These are phyloP conservation scores for Lentinula novae-zelandiae DNA, from an alignment of 1,284 basidiomycete species.

Conservation along the genomic window DNA sequence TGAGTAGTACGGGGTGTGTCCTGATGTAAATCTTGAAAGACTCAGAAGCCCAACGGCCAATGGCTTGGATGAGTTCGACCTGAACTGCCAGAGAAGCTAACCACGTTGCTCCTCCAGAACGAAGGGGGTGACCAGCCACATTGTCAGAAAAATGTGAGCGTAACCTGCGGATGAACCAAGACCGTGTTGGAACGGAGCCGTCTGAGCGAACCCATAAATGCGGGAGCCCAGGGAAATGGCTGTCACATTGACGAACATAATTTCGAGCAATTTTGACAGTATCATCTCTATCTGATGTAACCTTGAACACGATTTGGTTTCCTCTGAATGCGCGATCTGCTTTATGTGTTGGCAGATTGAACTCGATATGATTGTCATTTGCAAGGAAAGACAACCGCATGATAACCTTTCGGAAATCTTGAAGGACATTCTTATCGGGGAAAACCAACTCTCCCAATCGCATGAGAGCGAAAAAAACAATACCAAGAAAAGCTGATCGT, in stretches of 20 bases:
- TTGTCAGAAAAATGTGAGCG: background rate
- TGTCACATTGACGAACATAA: background rate
- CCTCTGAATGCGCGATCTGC: background rate
- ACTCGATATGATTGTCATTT: background rate
- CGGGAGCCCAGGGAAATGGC: background rate
- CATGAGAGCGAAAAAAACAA: conserved; percentile 25
- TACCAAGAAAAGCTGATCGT: background rate
- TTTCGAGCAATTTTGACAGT: conserved; percentile 12
- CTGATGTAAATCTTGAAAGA: conserved; percentile 1
- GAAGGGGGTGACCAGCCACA: background rate
- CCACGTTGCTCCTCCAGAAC: conserved; percentile 20
- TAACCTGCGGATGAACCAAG: conserved; percentile 5
- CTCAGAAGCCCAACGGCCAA: background rate
- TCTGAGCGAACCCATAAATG: background rate
- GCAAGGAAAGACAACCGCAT: conserved; percentile 9
- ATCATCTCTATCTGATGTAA: conserved; percentile 14
- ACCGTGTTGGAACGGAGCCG: conserved; percentile 4
- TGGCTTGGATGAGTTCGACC: background rate
- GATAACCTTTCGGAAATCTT: conserved; percentile 21
- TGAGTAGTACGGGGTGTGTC: background rate
- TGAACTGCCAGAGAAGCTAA: conserved; percentile 17
- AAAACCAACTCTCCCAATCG: conserved; percentile 28
- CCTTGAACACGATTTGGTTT: background rate
- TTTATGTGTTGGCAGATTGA: background rate
- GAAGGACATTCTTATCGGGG: conserved; percentile 17